phyloP scores from a whole-genome alignment of 2,329 filamentous ascomycete genomes.

The Gremmenia infestans region DNA sequence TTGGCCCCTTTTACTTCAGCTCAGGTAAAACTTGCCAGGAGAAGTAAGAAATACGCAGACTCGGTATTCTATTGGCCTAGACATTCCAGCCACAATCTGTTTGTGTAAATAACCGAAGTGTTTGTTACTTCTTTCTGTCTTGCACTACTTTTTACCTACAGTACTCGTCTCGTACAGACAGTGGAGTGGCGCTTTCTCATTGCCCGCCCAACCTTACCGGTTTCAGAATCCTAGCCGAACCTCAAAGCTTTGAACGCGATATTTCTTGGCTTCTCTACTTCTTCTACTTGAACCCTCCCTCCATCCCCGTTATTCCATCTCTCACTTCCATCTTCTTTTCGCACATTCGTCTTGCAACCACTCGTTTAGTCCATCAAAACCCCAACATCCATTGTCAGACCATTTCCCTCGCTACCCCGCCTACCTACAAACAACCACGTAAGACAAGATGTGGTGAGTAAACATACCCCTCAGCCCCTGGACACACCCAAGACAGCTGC shows the following conservation, averaged over 20 bases:
- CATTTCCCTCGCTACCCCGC: background rate
- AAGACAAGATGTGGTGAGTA: slow-evolving; percentile 13
- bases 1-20: background rate
- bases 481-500: background rate
- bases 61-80: too few species aligned
- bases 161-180: too few species aligned
- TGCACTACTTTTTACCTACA: too few species aligned
- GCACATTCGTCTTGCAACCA: background rate
- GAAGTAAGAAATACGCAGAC: too few species aligned
- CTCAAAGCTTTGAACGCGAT: background rate
- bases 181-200: too few species aligned
- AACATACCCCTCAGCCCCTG: slow-evolving; percentile 8
- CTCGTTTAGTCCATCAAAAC: background rate
- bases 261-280: background rate
- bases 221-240: background rate
- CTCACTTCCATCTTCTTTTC: background rate
- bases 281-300: background rate
- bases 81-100: too few species aligned
- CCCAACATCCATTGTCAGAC: background rate
- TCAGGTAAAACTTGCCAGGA: too few species aligned
- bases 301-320: background rate
- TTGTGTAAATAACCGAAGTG: too few species aligned
- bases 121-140: too few species aligned
- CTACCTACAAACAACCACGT: background rate
- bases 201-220: too few species aligned